phyloP scores from a whole-genome alignment of 805 yeast species.

The Starmerella bombicola region DNA sequence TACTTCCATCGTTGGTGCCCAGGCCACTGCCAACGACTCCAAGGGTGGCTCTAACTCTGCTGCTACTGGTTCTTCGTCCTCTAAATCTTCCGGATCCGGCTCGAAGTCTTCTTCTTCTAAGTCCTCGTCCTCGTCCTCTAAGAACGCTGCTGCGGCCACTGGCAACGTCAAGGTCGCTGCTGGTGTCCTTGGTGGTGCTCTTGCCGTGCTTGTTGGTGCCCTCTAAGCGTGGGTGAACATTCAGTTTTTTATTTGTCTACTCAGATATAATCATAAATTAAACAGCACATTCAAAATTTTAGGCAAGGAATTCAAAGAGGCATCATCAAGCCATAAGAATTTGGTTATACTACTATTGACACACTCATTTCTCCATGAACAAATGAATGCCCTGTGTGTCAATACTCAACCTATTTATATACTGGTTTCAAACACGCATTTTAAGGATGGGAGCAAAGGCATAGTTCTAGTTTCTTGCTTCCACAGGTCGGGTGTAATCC shows the following conservation, averaged over 20 bases:
- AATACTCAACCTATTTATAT: no score
- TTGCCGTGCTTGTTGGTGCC: conserved; percentile 18
- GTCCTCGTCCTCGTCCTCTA: conserved; percentile 21
- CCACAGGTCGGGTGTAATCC: no score
- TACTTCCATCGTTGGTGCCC: conserved; percentile 11
- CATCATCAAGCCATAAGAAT: no score
- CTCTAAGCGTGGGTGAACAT: conserved; percentile 13
- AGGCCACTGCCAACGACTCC: conserved; percentile 3
- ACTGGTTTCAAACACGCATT: no score
- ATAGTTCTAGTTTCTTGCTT: no score
- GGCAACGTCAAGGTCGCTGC: conserved; percentile 17
- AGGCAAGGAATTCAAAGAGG: no score
- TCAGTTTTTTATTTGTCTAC: background rate
- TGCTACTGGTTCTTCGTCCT: conserved; percentile 9
- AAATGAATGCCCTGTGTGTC: no score
- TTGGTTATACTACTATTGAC: no score
- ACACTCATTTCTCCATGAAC: no score
- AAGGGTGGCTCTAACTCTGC: background rate
- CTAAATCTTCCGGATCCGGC: conserved; percentile 8
- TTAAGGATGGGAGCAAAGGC: no score
- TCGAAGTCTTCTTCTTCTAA: conserved; percentile 19
- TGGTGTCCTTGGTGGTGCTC: conserved; percentile 18
- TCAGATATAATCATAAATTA: no score
- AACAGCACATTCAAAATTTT: no score
- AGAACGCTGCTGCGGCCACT: conserved; percentile 24